A percentile compares a stretch with the other conserved stretches of the same genome.
Conservation (phyloP, 164 flowering plant genomes). For the Hamamelis virginiana region DNA sequence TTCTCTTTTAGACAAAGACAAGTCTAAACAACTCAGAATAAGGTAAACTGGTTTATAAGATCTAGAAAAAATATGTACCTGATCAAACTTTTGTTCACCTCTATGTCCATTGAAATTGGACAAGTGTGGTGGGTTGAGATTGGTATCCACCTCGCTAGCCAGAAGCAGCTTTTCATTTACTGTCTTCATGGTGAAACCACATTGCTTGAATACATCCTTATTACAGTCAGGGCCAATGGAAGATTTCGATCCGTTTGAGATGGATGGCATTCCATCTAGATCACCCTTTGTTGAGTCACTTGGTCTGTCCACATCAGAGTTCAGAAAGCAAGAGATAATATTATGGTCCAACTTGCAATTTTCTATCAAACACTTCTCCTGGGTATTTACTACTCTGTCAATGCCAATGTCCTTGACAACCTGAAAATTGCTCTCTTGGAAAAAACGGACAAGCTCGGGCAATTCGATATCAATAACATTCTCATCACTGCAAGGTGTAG, state of each 20-base stretch:
- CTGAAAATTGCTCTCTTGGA: slow-evolving; percentile 24
- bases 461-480: slow-evolving; percentile 27
- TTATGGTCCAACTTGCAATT: slow-evolving; percentile 11
- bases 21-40: background rate
- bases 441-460: slow-evolving; percentile 39
- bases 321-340: background rate
- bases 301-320: slow-evolving; percentile 2
- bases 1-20: background rate
- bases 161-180: background rate
- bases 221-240: background rate
- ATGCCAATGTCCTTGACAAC: slow-evolving; percentile 40
- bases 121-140: background rate
- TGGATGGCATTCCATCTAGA: slow-evolving; percentile 2
- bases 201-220: background rate
- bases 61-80: slow-evolving; percentile 6
- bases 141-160: slow-evolving; percentile 5
- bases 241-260: slow-evolving; percentile 6
- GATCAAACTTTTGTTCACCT: background rate
- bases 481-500: slow-evolving; percentile 11
- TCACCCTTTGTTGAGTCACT: background rate
- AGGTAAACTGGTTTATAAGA: background rate
- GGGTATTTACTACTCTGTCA: slow-evolving; percentile 25
- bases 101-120: background rate
- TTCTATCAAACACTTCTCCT: slow-evolving; percentile 10
- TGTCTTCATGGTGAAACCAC: background rate